Evolutionary conservation across 257 asterid genomes (phyloP).

Genomic region (Solanum acaule): DNA sequence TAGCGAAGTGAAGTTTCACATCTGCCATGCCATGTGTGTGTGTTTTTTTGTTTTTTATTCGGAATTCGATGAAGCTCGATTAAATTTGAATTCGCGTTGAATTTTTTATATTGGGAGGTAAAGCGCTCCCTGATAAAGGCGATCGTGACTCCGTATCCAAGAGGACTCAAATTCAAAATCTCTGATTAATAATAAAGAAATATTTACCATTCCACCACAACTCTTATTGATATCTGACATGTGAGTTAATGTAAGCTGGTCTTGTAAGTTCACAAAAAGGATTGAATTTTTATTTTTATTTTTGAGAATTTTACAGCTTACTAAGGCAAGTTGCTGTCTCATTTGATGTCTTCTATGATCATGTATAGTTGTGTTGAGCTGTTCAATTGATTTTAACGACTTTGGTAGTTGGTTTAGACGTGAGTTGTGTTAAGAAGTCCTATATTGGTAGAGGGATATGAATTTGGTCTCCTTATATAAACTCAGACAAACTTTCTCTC

Average conservation of each 20-base stretch:
- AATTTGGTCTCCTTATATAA: too few species aligned
- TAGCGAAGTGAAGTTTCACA: background rate
- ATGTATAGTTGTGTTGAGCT: too few species aligned
- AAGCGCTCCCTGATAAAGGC: rapidly evolving
- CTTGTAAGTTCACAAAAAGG: background rate
- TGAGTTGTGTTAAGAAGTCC: too few species aligned
- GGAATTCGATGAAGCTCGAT: rapidly evolving
- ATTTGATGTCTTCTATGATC: background rate
- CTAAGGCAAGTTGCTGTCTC: background rate
- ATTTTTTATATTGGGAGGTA: too few species aligned
- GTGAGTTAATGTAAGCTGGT: background rate
- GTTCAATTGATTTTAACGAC: background rate
- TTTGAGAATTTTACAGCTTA: background rate
- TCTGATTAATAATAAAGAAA: too few species aligned
- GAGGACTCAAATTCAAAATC: background rate
- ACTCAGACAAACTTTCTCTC: rapidly evolving
- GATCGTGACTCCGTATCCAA: too few species aligned
- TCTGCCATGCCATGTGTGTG: background rate
- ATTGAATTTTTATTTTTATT: too few species aligned
- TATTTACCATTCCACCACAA: too few species aligned
- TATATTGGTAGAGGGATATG: too few species aligned
- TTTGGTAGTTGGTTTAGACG: background rate
- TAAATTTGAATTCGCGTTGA: too few species aligned
- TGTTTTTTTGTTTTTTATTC: too few species aligned
- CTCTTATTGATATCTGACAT: too few species aligned